These are phyloP conservation scores for Myriosclerotinia curreyana DNA, from an alignment of 2,329 filamentous ascomycete species.

Conservation along the genomic window DNA sequence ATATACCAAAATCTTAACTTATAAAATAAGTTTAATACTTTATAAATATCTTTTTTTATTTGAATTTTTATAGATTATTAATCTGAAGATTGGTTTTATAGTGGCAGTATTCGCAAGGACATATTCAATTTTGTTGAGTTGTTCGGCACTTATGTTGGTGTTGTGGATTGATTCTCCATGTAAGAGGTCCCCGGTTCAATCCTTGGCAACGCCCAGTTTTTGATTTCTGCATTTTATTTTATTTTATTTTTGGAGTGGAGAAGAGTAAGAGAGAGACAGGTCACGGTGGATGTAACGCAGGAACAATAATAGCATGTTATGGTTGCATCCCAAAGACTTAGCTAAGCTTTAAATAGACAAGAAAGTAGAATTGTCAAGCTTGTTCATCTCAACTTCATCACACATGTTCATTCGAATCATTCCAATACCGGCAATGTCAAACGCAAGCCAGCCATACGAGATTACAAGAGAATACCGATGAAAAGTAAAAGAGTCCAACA, in stretches of 20 bases:
- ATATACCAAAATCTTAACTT: no score
- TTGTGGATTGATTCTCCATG: conserved; percentile 8
- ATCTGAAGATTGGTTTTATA: no score
- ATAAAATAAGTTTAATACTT: no score
- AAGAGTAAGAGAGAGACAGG: no score
- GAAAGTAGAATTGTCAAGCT: not conserved
- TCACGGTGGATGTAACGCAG: no score
- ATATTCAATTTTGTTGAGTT: no score
- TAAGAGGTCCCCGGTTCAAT: conserved; percentile 24
- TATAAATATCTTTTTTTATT: no score
- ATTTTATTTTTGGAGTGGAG: not conserved
- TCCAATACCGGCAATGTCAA: not conserved
- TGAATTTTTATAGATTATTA: no score
- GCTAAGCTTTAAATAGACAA: no score
- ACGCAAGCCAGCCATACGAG: not conserved
- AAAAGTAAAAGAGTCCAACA: not conserved
- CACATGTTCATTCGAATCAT: no score
- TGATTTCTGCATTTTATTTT: not conserved
- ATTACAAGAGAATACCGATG: not conserved
- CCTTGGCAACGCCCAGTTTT: conserved; percentile 16
- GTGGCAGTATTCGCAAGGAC: no score
- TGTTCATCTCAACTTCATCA: not conserved
- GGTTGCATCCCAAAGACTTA: not conserved
- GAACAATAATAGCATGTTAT: not conserved
- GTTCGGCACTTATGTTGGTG: no score